Percentiles rank a stretch among this genome's conserved stretches.
phyloP scores from a whole-genome alignment of 495 filamentous ascomycete genomes.

The Penicillium canariense region DNA sequence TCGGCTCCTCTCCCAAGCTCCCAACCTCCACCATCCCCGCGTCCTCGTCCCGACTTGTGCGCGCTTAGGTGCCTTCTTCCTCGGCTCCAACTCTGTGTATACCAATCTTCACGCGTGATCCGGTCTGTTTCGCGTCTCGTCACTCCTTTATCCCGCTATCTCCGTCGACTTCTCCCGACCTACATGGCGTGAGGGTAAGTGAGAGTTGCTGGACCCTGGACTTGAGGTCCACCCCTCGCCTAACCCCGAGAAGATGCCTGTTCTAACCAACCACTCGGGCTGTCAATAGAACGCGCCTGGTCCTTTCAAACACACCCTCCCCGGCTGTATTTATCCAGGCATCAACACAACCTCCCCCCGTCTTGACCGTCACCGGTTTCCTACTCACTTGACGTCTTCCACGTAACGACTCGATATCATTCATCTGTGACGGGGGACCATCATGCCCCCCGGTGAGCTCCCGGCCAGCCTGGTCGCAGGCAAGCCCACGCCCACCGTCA shows the following conservation, averaged over 20 bases:
- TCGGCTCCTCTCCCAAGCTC: constrained; percentile 14
- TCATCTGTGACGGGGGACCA: constrained; percentile 31
- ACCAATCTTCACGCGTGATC: not conserved
- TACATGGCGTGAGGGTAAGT: constrained; percentile 30
- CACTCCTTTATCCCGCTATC: not conserved
- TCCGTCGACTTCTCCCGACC: not conserved
- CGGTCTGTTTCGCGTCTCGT: constrained; percentile 6
- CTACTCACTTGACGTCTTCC: not conserved
- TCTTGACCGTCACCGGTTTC: not conserved
- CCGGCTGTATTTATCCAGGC: not conserved
- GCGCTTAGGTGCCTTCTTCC: constrained; percentile 9
- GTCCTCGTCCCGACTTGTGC: constrained; percentile 15
- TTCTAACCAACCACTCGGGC: constrained; percentile 9
- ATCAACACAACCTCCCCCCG: not conserved
- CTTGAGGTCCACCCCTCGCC: not conserved
- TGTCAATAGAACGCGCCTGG: constrained; percentile 14
- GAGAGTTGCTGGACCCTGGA: constrained; percentile 3
- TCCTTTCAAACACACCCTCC: not conserved
- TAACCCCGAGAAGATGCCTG: not conserved
- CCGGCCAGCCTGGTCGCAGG: constrained; percentile 51
- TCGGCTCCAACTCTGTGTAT: constrained; percentile 2
- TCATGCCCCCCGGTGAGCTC: constrained; percentile 47
- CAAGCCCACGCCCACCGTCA: constrained; percentile 42
- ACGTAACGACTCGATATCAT: constrained; percentile 11
- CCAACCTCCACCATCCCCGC: constrained; percentile 21